Conservation (phyloP, 2,329 filamentous ascomycete genomes). For the Penicillium hesseltinei region DNA sequence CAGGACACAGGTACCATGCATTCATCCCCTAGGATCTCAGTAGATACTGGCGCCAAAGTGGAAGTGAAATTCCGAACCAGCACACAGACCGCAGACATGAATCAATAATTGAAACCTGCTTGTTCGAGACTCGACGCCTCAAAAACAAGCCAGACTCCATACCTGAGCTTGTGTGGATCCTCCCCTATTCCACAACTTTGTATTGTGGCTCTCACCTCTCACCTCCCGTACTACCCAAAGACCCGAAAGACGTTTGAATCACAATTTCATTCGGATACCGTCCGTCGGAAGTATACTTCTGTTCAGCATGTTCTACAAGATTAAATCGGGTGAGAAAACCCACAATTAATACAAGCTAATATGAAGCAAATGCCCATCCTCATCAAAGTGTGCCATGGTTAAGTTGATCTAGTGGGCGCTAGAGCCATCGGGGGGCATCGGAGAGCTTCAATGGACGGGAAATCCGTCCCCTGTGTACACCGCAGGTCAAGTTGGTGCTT, state of each 20-base stretch:
- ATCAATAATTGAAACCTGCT: conserved; percentile 22
- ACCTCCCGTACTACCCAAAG: not conserved
- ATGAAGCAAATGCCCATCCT: conserved; percentile 20
- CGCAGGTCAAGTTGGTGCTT: conserved; percentile 15
- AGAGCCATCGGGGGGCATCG: conserved; percentile 15
- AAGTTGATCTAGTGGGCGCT: conserved; percentile 21
- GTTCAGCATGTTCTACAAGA: not conserved
- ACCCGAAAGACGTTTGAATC: not conserved
- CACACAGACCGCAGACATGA: conserved; percentile 1
- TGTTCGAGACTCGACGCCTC: conserved; percentile 5
- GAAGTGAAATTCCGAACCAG: not conserved
- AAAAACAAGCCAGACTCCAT: conserved; percentile 14
- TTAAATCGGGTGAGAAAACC: conserved; percentile 1
- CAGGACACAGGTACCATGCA: conserved; percentile 4
- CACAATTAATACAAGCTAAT: conserved; percentile 9
- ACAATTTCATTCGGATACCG: conserved; percentile 1
- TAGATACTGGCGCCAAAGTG: not conserved
- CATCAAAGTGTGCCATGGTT: conserved; percentile 29
- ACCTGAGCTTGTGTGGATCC: conserved; percentile 24
- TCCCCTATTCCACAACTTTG: conserved; percentile 18
- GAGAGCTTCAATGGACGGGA: conserved; percentile 19
- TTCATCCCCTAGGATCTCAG: not conserved
- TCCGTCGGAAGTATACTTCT: conserved; percentile 2
- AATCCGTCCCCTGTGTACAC: conserved; percentile 18
- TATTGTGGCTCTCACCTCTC: conserved; percentile 8